These are phyloP conservation scores for Aspergillus leporis DNA, from an alignment of 495 filamentous ascomycete species.

Conservation along the genomic window DNA sequence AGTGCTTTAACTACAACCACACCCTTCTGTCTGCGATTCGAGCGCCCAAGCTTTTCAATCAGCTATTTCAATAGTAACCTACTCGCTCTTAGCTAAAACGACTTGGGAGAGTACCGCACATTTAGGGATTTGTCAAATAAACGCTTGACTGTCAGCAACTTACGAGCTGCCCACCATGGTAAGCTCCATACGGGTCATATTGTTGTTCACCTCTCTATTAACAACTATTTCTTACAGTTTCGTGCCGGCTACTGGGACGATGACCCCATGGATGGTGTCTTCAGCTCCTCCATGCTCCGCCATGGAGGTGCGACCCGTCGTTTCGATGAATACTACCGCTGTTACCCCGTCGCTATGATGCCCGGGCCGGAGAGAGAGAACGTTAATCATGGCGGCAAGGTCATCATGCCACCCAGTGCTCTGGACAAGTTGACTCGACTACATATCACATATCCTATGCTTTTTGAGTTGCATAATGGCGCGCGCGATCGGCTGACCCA, in stretches of 20 bases:
- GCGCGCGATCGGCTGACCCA: slow-evolving; percentile 76
- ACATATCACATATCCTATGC: slow-evolving; percentile 97
- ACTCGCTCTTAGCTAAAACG: neutral
- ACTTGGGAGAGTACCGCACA: neutral
- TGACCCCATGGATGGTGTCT: slow-evolving; percentile 55
- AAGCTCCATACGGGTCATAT: neutral
- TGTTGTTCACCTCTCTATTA: neutral
- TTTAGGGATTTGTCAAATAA: neutral
- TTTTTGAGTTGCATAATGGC: slow-evolving; percentile 93
- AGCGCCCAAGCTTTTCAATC: neutral
- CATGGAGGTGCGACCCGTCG: slow-evolving; percentile 53
- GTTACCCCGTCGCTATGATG: slow-evolving; percentile 92
- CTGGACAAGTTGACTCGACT: slow-evolving; percentile 92
- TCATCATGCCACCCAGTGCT: slow-evolving; percentile 91
- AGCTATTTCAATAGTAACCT: neutral
- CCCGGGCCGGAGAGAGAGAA: slow-evolving; percentile 88
- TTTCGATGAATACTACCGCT: slow-evolving; percentile 97
- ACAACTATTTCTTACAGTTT: slow-evolving; percentile 43
- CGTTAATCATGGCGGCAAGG: slow-evolving; percentile 95
- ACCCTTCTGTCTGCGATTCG: neutral
- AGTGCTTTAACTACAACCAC: slow-evolving; percentile 6
- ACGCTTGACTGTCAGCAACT: neutral
- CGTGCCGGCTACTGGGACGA: slow-evolving; percentile 56
- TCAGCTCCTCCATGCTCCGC: slow-evolving; percentile 43
- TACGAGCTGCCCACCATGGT: neutral